These are phyloP conservation scores for Pestalotiopsis sp. DNA, from an alignment of 2,329 filamentous ascomycete species.

Conservation along the genomic window DNA sequence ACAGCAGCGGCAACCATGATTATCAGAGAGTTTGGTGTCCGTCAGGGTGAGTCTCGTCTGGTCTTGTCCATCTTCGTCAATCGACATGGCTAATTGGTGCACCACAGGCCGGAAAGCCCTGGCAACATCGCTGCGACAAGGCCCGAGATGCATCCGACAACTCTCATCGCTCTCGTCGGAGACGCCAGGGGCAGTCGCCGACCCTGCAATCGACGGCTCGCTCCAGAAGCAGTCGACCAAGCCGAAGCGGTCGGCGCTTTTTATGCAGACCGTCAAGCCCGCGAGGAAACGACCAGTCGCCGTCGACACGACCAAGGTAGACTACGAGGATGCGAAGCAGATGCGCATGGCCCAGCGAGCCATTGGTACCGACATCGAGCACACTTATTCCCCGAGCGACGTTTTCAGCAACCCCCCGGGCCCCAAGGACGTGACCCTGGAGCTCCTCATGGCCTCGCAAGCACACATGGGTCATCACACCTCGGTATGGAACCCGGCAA, in stretches of 20 bases:
- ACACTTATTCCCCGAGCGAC: constrained; percentile 64
- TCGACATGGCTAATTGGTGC: constrained; percentile 21
- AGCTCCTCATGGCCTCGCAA: constrained; percentile 85
- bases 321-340: constrained; percentile 36
- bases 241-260: constrained; percentile 24
- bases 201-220: constrained; percentile 20
- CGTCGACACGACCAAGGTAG: constrained; percentile 33
- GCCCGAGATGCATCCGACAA: constrained; percentile 36
- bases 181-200: constrained; percentile 22
- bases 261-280: constrained; percentile 19
- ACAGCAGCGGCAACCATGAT: constrained; percentile 9
- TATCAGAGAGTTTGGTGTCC: constrained; percentile 11
- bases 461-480: constrained; percentile 89
- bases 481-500: constrained; percentile 90
- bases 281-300: constrained; percentile 17
- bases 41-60: constrained; percentile 8
- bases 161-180: constrained; percentile 40
- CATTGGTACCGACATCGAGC: constrained; percentile 50
- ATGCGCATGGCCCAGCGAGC: constrained; percentile 45
- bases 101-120: constrained; percentile 53
- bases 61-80: background rate
- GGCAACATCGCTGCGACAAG: constrained; percentile 39
- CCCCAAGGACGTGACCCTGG: constrained; percentile 81
- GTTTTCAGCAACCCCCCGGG: constrained; percentile 72
- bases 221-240: constrained; percentile 18